Evolutionary conservation across 1,139 yeast genomes (phyloP).

Genomic region (Taphrina wiesneri): DNA sequence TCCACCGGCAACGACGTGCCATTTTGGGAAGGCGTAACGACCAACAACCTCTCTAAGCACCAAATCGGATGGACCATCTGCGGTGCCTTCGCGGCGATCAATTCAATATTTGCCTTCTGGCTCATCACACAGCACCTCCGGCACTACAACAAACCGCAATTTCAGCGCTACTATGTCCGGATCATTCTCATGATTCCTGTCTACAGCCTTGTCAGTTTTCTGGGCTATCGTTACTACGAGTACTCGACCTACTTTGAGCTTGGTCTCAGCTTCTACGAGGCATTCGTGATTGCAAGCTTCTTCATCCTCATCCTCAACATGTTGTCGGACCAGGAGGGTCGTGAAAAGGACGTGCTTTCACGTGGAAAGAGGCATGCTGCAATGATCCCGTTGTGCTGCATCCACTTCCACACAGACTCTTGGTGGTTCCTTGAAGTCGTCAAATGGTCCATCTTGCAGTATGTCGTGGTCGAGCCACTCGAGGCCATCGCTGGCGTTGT

Average conservation of each 20-base stretch:
- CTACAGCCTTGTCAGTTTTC: conserved; percentile 12
- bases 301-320: conserved; percentile 24
- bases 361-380: conserved; percentile 17
- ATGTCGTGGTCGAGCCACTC: conserved; percentile 17
- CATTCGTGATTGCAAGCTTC: conserved; percentile 24
- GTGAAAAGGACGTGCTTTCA: conserved; percentile 11
- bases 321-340: conserved; percentile 8
- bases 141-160: conserved; percentile 18
- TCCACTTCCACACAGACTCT: conserved; percentile 16
- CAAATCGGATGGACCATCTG: conserved; percentile 5
- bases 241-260: conserved; percentile 16
- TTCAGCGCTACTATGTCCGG: conserved; percentile 20
- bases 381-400: conserved; percentile 11
- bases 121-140: conserved; percentile 13
- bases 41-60: conserved; percentile 8
- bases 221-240: conserved; percentile 18
- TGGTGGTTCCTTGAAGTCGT: conserved; percentile 23
- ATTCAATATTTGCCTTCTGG: conserved; percentile 9
- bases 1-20: conserved; percentile 14
- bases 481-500: conserved; percentile 11
- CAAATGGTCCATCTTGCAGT: conserved; percentile 11
- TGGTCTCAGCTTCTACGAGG: conserved; percentile 16
- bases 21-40: conserved; percentile 17
- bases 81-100: conserved; percentile 8
- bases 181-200: conserved; percentile 23